A percentile compares a stretch with the other conserved stretches of the same genome.
Conservation (phyloP, 257 asterid species). For the Jaltomata sinuosa region DNA sequence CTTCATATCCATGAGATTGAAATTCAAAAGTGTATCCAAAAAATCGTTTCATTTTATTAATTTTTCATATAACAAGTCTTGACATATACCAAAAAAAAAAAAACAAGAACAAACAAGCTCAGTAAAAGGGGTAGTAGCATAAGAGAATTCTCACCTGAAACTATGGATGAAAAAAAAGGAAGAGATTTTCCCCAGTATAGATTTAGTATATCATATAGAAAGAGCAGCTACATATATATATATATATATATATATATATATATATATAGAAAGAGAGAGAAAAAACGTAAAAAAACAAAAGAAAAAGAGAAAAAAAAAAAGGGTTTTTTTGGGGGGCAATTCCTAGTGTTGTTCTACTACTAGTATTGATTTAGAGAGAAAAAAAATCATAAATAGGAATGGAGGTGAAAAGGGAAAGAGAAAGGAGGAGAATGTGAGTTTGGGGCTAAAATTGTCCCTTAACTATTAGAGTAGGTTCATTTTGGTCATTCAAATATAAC, state of each 20-base stretch:
- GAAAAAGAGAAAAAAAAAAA: neutral
- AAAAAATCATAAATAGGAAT: neutral
- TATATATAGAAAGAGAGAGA: neutral
- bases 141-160: neutral
- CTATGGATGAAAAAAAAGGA: neutral
- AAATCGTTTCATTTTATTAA: neutral
- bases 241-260: too few species aligned
- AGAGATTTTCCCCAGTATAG: neutral
- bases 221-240: too few species aligned
- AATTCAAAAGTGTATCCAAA: neutral
- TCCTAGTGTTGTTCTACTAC: neutral
- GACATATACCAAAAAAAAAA: neutral
- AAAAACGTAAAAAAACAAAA: too few species aligned
- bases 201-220: conserved; percentile 1
- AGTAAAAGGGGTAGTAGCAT: neutral
- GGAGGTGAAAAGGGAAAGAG: neutral
- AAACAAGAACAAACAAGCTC: neutral
- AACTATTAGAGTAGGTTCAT: too few species aligned
- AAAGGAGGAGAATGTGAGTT: neutral
- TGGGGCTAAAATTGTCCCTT: too few species aligned
- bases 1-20: neutral
- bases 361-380: neutral
- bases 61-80: neutral
- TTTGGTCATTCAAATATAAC: too few species aligned
- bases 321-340: neutral